Conservation (phyloP, 768 basidiomycete species). For the Hygrophoropsis aurantiaca region DNA sequence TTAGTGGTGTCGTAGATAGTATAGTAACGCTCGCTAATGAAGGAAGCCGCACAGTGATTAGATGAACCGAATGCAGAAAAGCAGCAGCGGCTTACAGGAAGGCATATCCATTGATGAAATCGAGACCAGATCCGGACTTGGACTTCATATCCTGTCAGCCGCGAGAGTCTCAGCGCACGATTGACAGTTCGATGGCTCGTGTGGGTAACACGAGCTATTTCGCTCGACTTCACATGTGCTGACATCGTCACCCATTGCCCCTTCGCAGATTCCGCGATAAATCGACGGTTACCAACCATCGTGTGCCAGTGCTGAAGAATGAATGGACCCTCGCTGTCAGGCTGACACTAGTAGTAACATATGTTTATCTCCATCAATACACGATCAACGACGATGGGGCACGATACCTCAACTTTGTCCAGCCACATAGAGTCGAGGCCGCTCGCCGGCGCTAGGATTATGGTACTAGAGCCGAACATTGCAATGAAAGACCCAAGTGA, state of each 20-base stretch:
- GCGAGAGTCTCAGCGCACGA: neutral
- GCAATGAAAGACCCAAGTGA: no score
- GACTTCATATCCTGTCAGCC: constrained; percentile 19
- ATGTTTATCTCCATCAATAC: no score
- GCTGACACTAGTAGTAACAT: no score
- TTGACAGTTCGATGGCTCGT: constrained; percentile 2
- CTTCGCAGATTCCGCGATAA: constrained; percentile 1
- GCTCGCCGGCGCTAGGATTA: no score
- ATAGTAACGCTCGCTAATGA: constrained; percentile 33
- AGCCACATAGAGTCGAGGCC: no score
- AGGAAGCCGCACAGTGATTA: no score
- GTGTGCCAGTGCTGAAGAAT: no score
- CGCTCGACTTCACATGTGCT: neutral
- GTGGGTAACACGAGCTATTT: constrained; percentile 1
- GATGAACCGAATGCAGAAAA: no score
- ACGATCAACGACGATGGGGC: no score
- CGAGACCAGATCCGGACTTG: constrained; percentile 27
- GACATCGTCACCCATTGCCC: constrained; percentile 3
- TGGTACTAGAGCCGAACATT: no score
- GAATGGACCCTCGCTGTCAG: no score
- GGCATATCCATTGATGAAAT: constrained; percentile 54
- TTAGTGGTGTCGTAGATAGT: constrained; percentile 32
- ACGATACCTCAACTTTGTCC: no score
- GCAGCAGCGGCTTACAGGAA: constrained; percentile 42
- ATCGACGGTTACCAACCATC: neutral